These are phyloP conservation scores for Acrocalymma vagum DNA, from an alignment of 2,329 filamentous ascomycete species.

Conservation along the genomic window DNA sequence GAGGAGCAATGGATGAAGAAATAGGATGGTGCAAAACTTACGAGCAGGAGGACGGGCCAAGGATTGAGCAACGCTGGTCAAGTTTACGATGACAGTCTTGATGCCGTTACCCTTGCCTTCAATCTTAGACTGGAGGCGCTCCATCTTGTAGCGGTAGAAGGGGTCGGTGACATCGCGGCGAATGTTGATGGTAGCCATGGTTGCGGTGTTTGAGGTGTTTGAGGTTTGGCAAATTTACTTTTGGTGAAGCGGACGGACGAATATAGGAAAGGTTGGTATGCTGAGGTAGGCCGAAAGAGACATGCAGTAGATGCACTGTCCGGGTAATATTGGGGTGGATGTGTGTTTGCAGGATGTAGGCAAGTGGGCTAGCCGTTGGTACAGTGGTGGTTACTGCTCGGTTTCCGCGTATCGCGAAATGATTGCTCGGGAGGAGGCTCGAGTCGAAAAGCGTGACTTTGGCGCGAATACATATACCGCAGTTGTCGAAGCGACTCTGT, in stretches of 20 bases:
- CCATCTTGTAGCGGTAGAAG: constrained; percentile 99
- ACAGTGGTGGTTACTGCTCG: constrained; percentile 87
- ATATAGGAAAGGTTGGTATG: constrained; percentile 44
- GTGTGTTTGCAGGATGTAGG: constrained; percentile 50
- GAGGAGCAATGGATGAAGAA: no score
- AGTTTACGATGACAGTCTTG: constrained; percentile 97
- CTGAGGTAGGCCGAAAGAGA: constrained; percentile 67
- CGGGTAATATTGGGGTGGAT: constrained; percentile 21
- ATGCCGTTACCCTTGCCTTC: constrained; percentile 99
- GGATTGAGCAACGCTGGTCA: constrained; percentile 91
- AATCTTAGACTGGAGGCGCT: constrained; percentile 97
- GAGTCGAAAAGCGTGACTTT: constrained; percentile 93
- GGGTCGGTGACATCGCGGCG: constrained; percentile 94
- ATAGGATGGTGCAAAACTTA: constrained; percentile 43
- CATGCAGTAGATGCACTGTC: constrained; percentile 62
- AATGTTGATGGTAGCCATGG: constrained; percentile 98
- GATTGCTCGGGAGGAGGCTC: constrained; percentile 91
- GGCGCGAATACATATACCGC: constrained; percentile 99
- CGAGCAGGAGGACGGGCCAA: constrained; percentile 88
- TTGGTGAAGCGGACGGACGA: constrained; percentile 37
- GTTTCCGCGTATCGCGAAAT: constrained; percentile 96
- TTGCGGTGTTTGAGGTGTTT: constrained; percentile 61
- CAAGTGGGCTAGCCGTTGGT: constrained; percentile 84
- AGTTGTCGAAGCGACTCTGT: constrained; percentile 43
- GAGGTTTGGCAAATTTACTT: constrained; percentile 32